Evolutionary conservation across 225 moss, liverwort and hornwort genomes (phyloP).

Genomic region (Thuidium tamariscinum): DNA sequence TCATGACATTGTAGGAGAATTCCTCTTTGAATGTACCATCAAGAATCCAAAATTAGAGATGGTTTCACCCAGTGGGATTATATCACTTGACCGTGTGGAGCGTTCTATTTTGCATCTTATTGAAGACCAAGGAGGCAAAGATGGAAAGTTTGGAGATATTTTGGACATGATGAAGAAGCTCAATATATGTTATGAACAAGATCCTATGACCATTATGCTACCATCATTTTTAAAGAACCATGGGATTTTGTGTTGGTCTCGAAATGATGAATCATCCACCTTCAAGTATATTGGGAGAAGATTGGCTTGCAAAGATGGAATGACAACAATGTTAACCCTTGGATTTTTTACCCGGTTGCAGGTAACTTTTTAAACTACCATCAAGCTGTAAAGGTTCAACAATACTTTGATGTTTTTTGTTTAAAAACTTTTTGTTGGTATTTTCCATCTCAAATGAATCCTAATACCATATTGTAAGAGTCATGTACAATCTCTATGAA

Average conservation of each 20-base stretch:
- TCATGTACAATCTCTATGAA: no score
- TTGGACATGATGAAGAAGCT: background rate
- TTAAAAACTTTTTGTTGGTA: background rate
- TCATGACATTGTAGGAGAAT: background rate
- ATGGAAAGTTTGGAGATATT: background rate
- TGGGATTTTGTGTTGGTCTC: background rate
- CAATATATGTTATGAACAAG: background rate
- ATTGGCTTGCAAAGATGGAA: background rate
- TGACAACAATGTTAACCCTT: background rate
- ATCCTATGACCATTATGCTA: background rate
- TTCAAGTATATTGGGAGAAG: background rate
- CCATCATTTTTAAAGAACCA: background rate
- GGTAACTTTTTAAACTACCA: background rate
- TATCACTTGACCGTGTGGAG: background rate
- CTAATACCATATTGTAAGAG: background rate
- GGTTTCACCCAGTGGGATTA: background rate
- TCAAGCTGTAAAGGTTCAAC: background rate
- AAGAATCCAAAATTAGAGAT: background rate
- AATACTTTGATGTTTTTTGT: background rate
- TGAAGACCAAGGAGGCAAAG: background rate
- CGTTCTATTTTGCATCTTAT: accelerated
- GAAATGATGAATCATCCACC: background rate
- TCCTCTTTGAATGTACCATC: background rate
- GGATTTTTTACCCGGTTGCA: background rate
- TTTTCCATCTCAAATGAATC: background rate